Evolutionary conservation across 495 filamentous ascomycete genomes (phyloP), one percentile per base, ranked within the genome.

Genomic region (Pseudotulostoma volvatum): DNA sequence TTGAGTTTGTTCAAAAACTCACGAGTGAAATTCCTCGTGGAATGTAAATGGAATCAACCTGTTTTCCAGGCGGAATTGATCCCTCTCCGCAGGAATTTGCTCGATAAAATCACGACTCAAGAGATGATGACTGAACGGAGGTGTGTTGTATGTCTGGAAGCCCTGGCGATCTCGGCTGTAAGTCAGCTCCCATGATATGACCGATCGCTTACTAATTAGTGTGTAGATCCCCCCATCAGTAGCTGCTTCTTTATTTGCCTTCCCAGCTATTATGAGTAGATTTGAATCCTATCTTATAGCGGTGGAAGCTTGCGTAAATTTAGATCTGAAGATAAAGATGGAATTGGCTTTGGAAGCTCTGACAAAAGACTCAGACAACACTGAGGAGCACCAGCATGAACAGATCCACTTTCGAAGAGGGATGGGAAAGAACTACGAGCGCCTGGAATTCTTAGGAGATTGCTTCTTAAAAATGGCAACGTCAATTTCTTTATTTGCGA

Each of bases 351-450:
- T 97, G 1, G 92, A 95, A 49, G 86, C 90, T 1, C 66, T 95
- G 18, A 97, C 90, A 1, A 96, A 97, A 50, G 86, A 96, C 49
- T 86, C 84, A 5, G 84, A 93, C 47, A 93, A 93, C 46, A 79
- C 77, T 2, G 82, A 82, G 23, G 85, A 93, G 34, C 78, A 86
- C 41, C 66, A 66, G 7, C 63, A 60, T 9, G 69, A 79, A 41
- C 73, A 81, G 41, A 59, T 90, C 31, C 81, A 88, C 44, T 66
- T 84, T 16, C 81, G 84, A 46, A 61, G 71, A 41, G 90, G 90
- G 18, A 97, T 95, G 90, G 90, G 88, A 8, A 84, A 78, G 39
- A 95, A 96, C 46, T 97, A 97, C 48, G 90, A 97, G 56, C 74
- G 90, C 18, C 74, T 96, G 1, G 90, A 97, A 42, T 92, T 96